These are phyloP conservation scores for Micractinium conductrix DNA, from an alignment of 139 green algal species.

Conservation along the genomic window DNA sequence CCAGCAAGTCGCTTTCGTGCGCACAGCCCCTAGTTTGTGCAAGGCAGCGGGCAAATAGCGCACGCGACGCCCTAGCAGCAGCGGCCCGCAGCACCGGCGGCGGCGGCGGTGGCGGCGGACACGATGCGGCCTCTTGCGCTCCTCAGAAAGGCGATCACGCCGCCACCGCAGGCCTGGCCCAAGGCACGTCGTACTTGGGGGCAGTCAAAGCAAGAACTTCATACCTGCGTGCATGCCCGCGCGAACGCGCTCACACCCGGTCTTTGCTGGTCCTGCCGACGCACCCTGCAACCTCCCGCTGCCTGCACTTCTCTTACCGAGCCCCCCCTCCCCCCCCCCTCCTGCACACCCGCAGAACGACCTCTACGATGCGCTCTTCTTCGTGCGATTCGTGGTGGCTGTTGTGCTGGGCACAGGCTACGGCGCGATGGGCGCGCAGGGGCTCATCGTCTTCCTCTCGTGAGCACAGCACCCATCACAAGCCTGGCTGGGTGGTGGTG, in stretches of 20 bases:
- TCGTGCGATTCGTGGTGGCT: conserved; percentile 36
- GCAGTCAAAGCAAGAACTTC: too few relatives aligned
- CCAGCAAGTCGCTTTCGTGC: too few relatives aligned
- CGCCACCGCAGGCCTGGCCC: conserved; percentile 2
- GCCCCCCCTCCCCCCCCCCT: neutral
- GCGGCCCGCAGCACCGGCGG: neutral
- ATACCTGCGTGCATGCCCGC: too few relatives aligned
- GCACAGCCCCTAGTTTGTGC: too few relatives aligned
- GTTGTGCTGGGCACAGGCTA: conserved; percentile 20
- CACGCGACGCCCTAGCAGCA: too few relatives aligned
- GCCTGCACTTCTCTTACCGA: neutral
- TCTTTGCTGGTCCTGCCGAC: too few relatives aligned
- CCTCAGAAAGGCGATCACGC: conserved; percentile 9
- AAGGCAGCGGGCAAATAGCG: neutral
- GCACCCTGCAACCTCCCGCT: too few relatives aligned
- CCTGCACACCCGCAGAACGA: conserved; percentile 28
- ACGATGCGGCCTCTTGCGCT: neutral
- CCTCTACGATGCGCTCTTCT: conserved; percentile 39
- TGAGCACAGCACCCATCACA: too few relatives aligned
- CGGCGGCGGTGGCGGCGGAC: neutral
- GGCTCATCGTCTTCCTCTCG: conserved; percentile 39
- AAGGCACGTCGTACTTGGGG: neutral
- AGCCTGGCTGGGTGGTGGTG: neutral
- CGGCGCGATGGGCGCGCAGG: conserved; percentile 30
- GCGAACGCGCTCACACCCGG: too few relatives aligned